Evolutionary conservation across 2,329 filamentous ascomycete genomes (phyloP), one percentile per base, ranked within the genome.

Genomic region (Periconia sp.): DNA sequence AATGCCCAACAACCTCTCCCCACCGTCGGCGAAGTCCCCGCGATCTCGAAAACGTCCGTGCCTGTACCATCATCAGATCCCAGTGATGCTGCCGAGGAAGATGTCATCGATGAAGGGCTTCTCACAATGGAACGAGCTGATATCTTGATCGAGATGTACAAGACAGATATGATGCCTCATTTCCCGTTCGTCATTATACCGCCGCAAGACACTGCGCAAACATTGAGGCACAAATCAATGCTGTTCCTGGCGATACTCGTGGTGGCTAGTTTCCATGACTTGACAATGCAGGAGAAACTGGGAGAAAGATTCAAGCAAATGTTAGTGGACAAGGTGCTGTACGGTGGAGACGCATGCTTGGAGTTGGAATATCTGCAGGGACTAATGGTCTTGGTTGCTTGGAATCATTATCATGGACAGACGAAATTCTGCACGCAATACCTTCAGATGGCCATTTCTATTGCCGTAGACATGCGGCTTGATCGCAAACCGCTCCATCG

Each of bases 161-260:
- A 63, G 55, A 62, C 59, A 3, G 64, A 62, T 11, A 72, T 76
- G 65, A 73, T 68, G 59, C 63, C 68, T 0, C 65, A 75, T 54
- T 75, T 75, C 33, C 73, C 73, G 5, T 76, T 75, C 44, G 65
- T 76, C 8, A 61, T 73, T 6, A 49, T 76, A 30, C 53, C 66
- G 6, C 53, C 62, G 8, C 45, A 62, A 2, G 54, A 61, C 11
- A 68, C 62, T 2, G 68, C 58, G 2, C 35, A 48, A 13, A 50
- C 66, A 0, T 61, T 77, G 19, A 68, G 70, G 33, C 53, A 60
- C 33, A 63, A 65, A 49, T 59, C 66, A 1, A 68, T 69, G 46
- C 49, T 70, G 37, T 70, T 69, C 49, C 60, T 70, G 18, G 61
- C 65, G 0, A 56, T 69, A 18, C 30, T 70, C 11, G 62, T 66